phyloP scores from a whole-genome alignment of 2,329 filamentous ascomycete genomes.

The Didymosphaeria variabile region DNA sequence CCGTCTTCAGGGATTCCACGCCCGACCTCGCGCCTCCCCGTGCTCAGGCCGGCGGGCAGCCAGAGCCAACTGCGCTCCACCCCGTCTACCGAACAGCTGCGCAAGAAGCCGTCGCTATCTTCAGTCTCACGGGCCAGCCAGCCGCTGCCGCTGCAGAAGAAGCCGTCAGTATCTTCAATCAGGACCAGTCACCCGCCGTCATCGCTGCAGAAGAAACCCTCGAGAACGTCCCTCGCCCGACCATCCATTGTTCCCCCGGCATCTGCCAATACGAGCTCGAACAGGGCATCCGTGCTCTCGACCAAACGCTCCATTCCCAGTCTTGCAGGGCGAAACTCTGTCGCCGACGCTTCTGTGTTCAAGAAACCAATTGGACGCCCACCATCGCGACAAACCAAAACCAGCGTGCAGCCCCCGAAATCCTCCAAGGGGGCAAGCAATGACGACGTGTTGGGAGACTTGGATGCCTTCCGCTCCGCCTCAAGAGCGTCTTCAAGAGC shows the following conservation, averaged over 20 bases:
- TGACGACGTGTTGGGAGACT: slow-evolving; percentile 53
- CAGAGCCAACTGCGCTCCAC: slow-evolving; percentile 54
- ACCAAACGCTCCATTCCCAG: slow-evolving; percentile 34
- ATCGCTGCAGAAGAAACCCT: slow-evolving; percentile 8
- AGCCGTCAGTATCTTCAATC: slow-evolving; percentile 30
- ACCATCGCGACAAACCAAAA: slow-evolving; percentile 42
- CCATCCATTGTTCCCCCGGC: slow-evolving; percentile 32
- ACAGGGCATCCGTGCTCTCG: slow-evolving; percentile 34
- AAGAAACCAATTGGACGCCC: slow-evolving; percentile 50
- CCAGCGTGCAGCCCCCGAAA: slow-evolving; percentile 26
- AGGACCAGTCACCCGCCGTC: slow-evolving; percentile 43
- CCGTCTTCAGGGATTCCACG: slow-evolving; percentile 56
- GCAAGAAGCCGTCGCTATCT: slow-evolving; percentile 36
- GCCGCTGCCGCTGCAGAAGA: slow-evolving; percentile 38
- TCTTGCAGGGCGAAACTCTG: slow-evolving; percentile 27
- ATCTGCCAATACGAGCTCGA: slow-evolving; percentile 28
- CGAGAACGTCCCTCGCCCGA: slow-evolving; percentile 37
- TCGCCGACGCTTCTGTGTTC: slow-evolving; percentile 41
- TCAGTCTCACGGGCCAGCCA: slow-evolving; percentile 31
- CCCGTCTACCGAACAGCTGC: slow-evolving; percentile 56
- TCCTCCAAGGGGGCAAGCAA: slow-evolving; percentile 25
- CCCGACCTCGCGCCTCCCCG: slow-evolving; percentile 61
- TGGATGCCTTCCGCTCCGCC: slow-evolving; percentile 54
- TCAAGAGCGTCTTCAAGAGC: slow-evolving; percentile 53
- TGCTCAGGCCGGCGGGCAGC: slow-evolving; percentile 52